Evolutionary conservation across 2,329 filamentous ascomycete genomes (phyloP), one percentile per base, ranked within the genome.

Genomic region (Daldinia eschscholtzii): DNA sequence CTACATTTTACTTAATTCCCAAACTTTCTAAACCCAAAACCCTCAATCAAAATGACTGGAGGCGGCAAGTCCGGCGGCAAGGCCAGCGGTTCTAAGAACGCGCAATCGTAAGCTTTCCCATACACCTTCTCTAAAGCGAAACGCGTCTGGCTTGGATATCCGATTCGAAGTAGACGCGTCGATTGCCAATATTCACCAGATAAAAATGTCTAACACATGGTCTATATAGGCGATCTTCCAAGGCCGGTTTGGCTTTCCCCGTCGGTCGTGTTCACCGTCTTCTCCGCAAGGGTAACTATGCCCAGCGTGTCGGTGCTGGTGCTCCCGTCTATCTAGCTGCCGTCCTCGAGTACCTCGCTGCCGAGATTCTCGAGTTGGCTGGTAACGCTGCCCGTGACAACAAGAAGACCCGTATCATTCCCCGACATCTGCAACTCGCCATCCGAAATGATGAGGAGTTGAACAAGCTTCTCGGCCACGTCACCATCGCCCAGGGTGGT

Each of bases 381-480:
- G 96, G 96, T 78, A 99, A 99, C 84, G 96, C 96, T 79, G 96
- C 96, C 73, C 95, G 96, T 78, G 96, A 99, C 87, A 98, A 98
- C 91, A 99, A 99, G 93, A 98, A 98, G 92, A 99, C 95, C 74
- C 94, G 96, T 92, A 99, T 99, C 87, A 99, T 98, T 70, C 96
- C 96, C 74, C 94, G 96, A 84, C 96, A 99, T 85, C 90, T 99
- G 55, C 96, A 99, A 88, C 93, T 99, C 77, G 96, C 96, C 85
- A 99, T 99, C 87, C 92, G 96, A 80, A 98, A 98, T 87, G 95
- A 98, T 84, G 95, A 98, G 89, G 96, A 99, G 86, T 84, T 98
- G 92, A 98, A 98, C 92, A 98, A 97, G 90, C 91, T 97, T 72
- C 88, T 97, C 74, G 94, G 94, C 66, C 93, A 97, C 82, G 94